These are phyloP conservation scores for Amphicarpaea edgeworthii DNA, from an alignment of 306 rosid genomes.

Conservation along the genomic window DNA sequence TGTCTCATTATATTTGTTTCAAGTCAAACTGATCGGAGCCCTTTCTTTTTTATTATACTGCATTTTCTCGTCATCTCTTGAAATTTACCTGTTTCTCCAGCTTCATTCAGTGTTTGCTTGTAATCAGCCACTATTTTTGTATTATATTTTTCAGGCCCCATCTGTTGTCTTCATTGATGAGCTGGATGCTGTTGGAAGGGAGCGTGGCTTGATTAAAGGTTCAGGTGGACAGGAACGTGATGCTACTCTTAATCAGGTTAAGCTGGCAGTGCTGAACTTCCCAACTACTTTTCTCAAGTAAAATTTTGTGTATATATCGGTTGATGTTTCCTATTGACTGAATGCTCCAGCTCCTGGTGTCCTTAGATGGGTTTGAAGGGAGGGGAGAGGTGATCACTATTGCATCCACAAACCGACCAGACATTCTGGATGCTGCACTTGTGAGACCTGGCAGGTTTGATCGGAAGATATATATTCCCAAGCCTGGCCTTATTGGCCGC, in stretches of 20 bases:
- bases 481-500: slow-evolving; percentile 95
- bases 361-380: slow-evolving; percentile 99
- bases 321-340: slow-evolving; percentile 51
- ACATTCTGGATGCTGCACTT: slow-evolving; percentile 95
- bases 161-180: slow-evolving; percentile 99
- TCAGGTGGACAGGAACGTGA: slow-evolving; percentile 99
- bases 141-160: slow-evolving; percentile 74
- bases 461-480: slow-evolving; percentile 90
- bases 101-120: slow-evolving; percentile 25
- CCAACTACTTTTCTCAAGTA: slow-evolving; percentile 19
- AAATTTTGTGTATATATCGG: slow-evolving; percentile 26
- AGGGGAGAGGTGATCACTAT: slow-evolving; percentile 97
- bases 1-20: not conserved
- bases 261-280: slow-evolving; percentile 18
- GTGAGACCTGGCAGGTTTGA: slow-evolving; percentile 98
- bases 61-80: slow-evolving; percentile 13
- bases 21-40: slow-evolving; percentile 16
- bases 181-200: slow-evolving; percentile 99
- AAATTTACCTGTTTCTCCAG: slow-evolving; percentile 28
- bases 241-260: slow-evolving; percentile 99
- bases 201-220: slow-evolving; percentile 98
- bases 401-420: slow-evolving; percentile 98
- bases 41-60: slow-evolving; percentile 10
- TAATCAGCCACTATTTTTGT: slow-evolving; percentile 32
- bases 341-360: slow-evolving; percentile 85